Evolutionary conservation across 75 land plant species (phyloP).

Genomic region (Azolla pinnata): DNA sequence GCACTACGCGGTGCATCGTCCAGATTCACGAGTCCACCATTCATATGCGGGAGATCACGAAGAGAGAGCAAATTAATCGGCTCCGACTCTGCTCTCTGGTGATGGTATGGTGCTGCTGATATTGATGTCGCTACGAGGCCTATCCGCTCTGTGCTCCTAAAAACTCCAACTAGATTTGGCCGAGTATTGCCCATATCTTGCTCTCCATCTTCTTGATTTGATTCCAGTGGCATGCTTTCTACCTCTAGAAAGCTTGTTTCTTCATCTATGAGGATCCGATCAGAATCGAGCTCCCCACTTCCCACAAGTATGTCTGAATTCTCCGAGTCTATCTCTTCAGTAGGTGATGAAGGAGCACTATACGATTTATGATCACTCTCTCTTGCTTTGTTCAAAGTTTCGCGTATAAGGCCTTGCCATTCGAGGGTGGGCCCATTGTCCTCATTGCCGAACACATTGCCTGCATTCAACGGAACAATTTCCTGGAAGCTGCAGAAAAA

Average conservation of each 20-base stretch:
- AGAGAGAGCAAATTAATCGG: background rate
- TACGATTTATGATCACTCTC: constrained; percentile 34
- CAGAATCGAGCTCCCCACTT: background rate
- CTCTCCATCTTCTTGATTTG: background rate
- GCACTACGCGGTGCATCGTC: too few relatives aligned
- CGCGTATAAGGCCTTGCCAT: constrained; percentile 81
- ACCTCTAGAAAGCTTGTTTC: background rate
- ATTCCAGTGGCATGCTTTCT: background rate
- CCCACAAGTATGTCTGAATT: constrained; percentile 13
- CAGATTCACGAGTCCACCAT: too few relatives aligned
- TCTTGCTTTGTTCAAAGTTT: constrained; percentile 44
- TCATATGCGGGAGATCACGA: background rate
- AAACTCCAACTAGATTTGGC: background rate
- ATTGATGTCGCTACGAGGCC: background rate
- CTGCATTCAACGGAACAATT: constrained; percentile 90
- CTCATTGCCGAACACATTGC: constrained; percentile 88
- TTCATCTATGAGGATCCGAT: background rate
- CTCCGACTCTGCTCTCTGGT: background rate
- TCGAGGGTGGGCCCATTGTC: constrained; percentile 54
- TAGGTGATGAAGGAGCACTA: constrained; percentile 68
- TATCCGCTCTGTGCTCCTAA: background rate
- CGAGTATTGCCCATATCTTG: background rate
- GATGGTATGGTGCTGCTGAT: too few relatives aligned
- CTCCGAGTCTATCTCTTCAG: constrained; percentile 48
- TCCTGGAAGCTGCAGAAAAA: constrained; percentile 63